Conservation (phyloP, 2,329 filamentous ascomycete genomes). For the Hymenoscyphus repandus region DNA sequence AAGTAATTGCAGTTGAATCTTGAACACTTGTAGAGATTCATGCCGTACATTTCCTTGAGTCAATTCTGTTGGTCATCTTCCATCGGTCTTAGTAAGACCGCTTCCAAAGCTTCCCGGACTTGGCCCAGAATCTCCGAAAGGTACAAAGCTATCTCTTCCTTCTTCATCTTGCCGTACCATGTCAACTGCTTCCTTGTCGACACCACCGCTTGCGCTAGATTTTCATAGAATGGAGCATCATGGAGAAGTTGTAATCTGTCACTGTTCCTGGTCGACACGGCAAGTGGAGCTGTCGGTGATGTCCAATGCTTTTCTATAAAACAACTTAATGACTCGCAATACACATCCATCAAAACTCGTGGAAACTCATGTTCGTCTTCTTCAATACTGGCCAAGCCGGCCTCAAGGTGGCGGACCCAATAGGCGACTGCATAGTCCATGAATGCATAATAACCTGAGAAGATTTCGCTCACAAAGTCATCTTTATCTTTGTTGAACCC, state of each 20-base stretch:
- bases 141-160: neutral
- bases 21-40: conserved; percentile 33
- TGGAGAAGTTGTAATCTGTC: conserved; percentile 1
- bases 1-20: conserved; percentile 36
- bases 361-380: neutral
- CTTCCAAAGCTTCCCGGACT: conserved; percentile 6
- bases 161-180: conserved; percentile 1
- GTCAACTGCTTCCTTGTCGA: neutral
- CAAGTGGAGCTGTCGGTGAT: neutral
- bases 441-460: conserved; percentile 26
- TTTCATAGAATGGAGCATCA: conserved; percentile 6
- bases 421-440: conserved; percentile 28
- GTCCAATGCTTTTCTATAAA: neutral
- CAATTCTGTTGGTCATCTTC: neutral
- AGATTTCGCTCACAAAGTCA: conserved; percentile 2
- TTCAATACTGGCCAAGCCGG: neutral
- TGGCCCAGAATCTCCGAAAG: conserved; percentile 1
- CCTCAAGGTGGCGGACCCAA: conserved; percentile 26
- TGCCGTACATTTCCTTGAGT: conserved; percentile 27
- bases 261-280: neutral
- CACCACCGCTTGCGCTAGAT: neutral
- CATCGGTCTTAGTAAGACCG: neutral
- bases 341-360: neutral
- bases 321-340: neutral
- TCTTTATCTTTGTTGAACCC: conserved; percentile 17